phyloP scores from a whole-genome alignment of 164 flowering plant genomes.

The Umbellularia californica region DNA sequence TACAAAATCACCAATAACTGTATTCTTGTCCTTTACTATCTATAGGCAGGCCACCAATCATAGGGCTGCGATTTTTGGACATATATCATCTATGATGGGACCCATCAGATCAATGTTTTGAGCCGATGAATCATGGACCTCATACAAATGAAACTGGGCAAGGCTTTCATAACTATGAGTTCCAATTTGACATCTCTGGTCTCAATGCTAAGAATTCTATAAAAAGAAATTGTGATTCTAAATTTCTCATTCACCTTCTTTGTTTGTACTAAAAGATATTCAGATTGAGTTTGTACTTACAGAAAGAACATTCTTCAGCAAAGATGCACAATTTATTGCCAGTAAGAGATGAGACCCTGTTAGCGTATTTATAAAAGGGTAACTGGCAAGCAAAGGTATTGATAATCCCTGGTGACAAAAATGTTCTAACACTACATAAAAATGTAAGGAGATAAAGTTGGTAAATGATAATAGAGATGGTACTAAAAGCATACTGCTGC shows the following conservation, averaged over 20 bases:
- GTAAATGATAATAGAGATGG: not conserved
- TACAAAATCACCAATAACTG: too few species aligned
- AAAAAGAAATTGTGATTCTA: not conserved
- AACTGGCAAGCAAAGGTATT: conserved; percentile 53
- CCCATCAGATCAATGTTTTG: too few species aligned
- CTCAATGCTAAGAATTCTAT: not conserved
- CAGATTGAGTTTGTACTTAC: conserved; percentile 35
- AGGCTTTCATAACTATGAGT: too few species aligned
- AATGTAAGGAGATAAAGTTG: not conserved
- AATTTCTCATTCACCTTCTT: not conserved
- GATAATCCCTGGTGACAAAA: conserved; percentile 36
- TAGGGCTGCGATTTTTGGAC: too few species aligned
- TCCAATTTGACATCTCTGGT: too few species aligned
- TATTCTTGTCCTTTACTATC: too few species aligned
- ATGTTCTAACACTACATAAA: not conserved
- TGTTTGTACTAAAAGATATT: not conserved
- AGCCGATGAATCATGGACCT: too few species aligned
- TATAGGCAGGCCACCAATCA: too few species aligned
- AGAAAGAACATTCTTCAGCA: conserved; percentile 52
- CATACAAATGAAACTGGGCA: too few species aligned
- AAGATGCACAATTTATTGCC: conserved; percentile 48
- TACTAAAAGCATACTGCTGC: conserved; percentile 36
- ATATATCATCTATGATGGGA: too few species aligned
- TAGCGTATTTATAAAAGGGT: conserved; percentile 51
- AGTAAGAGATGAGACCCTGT: conserved; percentile 45